Evolutionary conservation across 2,329 filamentous ascomycete species (phyloP), one percentile per base, ranked within the genome.

Genomic region (Trichoderma arundinaceum): DNA sequence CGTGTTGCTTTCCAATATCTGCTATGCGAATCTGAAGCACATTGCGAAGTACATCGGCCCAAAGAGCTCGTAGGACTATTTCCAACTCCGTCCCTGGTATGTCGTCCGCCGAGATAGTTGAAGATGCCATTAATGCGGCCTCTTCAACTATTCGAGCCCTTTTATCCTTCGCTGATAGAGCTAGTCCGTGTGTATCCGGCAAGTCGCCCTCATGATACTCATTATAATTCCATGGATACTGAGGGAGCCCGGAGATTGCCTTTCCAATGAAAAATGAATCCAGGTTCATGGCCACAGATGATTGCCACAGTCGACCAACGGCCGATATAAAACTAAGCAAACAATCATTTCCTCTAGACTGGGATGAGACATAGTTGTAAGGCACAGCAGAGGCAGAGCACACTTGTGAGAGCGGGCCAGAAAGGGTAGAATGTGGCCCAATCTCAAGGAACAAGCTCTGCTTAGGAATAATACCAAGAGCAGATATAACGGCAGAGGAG

Each of bases 361-460:
- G 62, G 3, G 62, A 65, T 19, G 53, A n/a, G 10, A 60, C 38
- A 28, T 65, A 65, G 19, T 51, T 52, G 46, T 32, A 65, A 19
- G 53, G 4, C 2, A 43, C 7, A 32, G 5, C 7, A 13, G 2
- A 7, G 4, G 44, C 22, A 3, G 15, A 39, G 10, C 68, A 39
- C 8, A 68, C 71, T 32, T 73, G 68, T 4, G 59, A 51, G 13
- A 72, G 65, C 4, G 67, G 66, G 1, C 70, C 67, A 6, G 57
- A 43, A 1, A 72, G 65, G 2, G 71, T 64, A 2, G 67, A 60
- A 19, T 73, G 71, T 12, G 71, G 71, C 2, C 72, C 72, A 10
- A 74, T 19, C 43, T 74, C 72, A 13, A 74, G 44, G 35, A 71
- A 61, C 0, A 72, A 17, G 22, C 15, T 39, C 7, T 51, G 44